Conservation (phyloP, 257 asterid genomes). For the Scutellaria barbata region DNA sequence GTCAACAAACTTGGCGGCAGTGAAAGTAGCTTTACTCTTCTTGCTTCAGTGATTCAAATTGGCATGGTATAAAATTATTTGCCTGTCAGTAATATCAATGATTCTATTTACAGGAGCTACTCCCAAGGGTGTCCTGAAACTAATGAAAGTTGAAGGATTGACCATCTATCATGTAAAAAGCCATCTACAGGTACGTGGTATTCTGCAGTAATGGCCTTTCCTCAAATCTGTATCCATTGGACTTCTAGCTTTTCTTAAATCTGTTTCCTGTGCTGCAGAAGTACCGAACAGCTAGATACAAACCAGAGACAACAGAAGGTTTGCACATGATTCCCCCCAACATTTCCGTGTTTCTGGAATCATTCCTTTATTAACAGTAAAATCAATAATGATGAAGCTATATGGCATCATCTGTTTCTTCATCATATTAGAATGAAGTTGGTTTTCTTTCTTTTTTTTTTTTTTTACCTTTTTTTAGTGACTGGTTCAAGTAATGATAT, state of each 20-base stretch:
- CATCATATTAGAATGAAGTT: neutral
- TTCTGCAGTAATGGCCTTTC: neutral
- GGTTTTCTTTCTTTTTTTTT: neutral
- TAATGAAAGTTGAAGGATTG: slow-evolving; percentile 80
- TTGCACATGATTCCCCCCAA: slow-evolving; percentile 11
- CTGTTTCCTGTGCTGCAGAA: slow-evolving; percentile 57
- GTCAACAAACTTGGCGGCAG: slow-evolving; percentile 91
- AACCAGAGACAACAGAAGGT: slow-evolving; percentile 86
- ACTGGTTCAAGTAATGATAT: too few species aligned
- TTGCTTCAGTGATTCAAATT: slow-evolving; percentile 25
- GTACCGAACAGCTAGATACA: slow-evolving; percentile 89
- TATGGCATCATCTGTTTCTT: neutral
- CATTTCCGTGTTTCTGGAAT: slow-evolving; percentile 27
- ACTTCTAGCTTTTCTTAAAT: slow-evolving; percentile 32
- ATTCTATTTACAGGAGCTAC: slow-evolving; percentile 66
- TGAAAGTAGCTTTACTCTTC: slow-evolving; percentile 58
- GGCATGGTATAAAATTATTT: neutral
- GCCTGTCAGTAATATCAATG: neutral
- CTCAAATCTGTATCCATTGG: neutral
- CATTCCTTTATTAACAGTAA: slow-evolving; percentile 16
- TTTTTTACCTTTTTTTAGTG: too few species aligned
- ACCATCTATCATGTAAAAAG: slow-evolving; percentile 92
- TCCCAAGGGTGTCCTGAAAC: slow-evolving; percentile 87
- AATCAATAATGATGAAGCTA: slow-evolving; percentile 12
- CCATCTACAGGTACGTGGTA: slow-evolving; percentile 56